Conservation (phyloP, 2,329 filamentous ascomycete genomes). For the Trichoderma citrinoviride region DNA sequence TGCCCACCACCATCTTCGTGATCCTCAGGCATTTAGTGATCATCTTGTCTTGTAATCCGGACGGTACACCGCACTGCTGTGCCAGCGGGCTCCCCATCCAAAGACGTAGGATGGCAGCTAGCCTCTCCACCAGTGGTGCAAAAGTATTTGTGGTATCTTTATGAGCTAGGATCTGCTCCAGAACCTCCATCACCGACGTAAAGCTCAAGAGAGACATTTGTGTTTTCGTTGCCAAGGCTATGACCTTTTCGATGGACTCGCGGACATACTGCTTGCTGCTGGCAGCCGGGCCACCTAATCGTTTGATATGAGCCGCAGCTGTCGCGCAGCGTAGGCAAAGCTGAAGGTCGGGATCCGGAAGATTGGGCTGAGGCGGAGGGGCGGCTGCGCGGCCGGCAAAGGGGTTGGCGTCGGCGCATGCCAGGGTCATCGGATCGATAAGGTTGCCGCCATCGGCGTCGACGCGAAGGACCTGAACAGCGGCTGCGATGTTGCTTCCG, state of each 20-base stretch:
- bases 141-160: conserved; percentile 48
- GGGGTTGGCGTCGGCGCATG: conserved; percentile 41
- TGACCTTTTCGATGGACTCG: conserved; percentile 45
- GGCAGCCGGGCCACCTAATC: conserved; percentile 32
- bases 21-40: conserved; percentile 56
- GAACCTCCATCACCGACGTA: conserved; percentile 56
- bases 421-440: conserved; percentile 39
- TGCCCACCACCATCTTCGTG: conserved; percentile 56
- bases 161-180: conserved; percentile 52
- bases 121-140: conserved; percentile 50
- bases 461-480: conserved; percentile 49
- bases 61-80: conserved; percentile 50
- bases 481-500: conserved; percentile 55
- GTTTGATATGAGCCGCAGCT: conserved; percentile 55
- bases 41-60: conserved; percentile 51
- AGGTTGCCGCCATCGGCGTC: conserved; percentile 31
- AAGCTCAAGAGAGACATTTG: conserved; percentile 58
- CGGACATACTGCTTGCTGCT: background rate
- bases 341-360: conserved; percentile 6
- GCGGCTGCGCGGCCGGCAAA: conserved; percentile 51
- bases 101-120: conserved; percentile 57
- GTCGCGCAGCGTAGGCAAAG: conserved; percentile 18
- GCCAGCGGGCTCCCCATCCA: conserved; percentile 58
- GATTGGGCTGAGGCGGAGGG: background rate
- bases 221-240: conserved; percentile 41